Percentiles rank a stretch among this genome's conserved stretches.
phyloP scores from a whole-genome alignment of 768 basidiomycete species.

The Lactifluus pinguis region DNA sequence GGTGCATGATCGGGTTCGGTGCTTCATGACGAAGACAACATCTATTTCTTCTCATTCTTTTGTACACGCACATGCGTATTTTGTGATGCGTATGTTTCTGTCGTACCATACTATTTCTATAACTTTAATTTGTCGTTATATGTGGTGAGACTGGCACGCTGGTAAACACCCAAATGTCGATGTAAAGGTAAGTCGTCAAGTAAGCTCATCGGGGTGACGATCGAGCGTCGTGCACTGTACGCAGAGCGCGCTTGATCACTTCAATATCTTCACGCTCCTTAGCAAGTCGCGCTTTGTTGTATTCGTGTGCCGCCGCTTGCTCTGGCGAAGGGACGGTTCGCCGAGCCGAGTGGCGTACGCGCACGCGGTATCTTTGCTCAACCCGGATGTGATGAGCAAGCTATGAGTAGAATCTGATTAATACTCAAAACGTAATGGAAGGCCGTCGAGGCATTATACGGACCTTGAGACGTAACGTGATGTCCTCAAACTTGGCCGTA shows the following conservation, averaged over 20 bases:
- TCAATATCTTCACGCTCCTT: slow-evolving; percentile 5
- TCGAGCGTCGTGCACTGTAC: too few species aligned
- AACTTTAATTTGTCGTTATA: not conserved
- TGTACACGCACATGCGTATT: not conserved
- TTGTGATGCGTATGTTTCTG: not conserved
- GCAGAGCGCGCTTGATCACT: not conserved
- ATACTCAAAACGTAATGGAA: not conserved
- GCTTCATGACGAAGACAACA: not conserved
- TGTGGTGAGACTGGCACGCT: not conserved
- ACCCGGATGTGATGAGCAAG: slow-evolving; percentile 9
- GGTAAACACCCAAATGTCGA: not conserved
- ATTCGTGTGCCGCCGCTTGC: slow-evolving; percentile 6
- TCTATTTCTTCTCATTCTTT: not conserved
- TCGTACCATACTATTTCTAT: slow-evolving; percentile 1
- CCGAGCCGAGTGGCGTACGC: slow-evolving; percentile 5
- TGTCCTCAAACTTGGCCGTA: slow-evolving; percentile 8
- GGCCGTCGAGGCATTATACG: not conserved
- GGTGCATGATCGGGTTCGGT: not conserved
- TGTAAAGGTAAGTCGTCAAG: not conserved
- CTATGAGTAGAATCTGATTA: not conserved
- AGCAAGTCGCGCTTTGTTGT: not conserved
- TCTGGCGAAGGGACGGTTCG: slow-evolving; percentile 2
- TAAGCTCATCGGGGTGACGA: not conserved
- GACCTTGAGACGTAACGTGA: slow-evolving; percentile 12
- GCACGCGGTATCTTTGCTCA: slow-evolving; percentile 12